Percentiles rank a stretch among this genome's conserved stretches.
Evolutionary conservation across 805 yeast genomes (phyloP).

Genomic region (Wickerhamiella domercqiae): DNA sequence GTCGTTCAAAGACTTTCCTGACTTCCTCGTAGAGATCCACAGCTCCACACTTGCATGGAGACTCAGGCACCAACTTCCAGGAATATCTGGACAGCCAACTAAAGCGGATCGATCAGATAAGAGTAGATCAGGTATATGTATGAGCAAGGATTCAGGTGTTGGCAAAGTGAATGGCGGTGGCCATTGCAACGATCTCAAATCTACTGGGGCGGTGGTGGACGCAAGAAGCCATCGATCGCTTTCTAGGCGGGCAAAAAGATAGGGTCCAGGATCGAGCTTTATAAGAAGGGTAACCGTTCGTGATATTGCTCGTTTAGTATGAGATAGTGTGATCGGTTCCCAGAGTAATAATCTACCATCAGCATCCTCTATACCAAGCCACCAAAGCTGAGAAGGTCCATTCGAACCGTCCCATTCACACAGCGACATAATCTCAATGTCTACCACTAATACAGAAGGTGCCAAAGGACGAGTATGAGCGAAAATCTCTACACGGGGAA

Average conservation of each 20-base stretch:
- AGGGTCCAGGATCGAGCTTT: constrained; percentile 34
- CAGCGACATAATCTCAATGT: constrained; percentile 48
- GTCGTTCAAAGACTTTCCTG: not conserved
- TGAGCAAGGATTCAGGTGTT: constrained; percentile 29
- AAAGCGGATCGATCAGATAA: constrained; percentile 26
- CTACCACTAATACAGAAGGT: constrained; percentile 46
- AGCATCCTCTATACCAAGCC: constrained; percentile 63
- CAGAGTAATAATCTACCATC: constrained; percentile 46
- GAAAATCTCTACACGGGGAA: constrained; percentile 51
- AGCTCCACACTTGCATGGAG: not conserved
- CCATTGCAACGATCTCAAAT: constrained; percentile 33
- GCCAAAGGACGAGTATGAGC: constrained; percentile 68
- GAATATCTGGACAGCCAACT: constrained; percentile 31
- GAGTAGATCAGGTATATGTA: constrained; percentile 3
- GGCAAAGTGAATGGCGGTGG: constrained; percentile 55
- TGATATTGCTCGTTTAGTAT: not conserved
- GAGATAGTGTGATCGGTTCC: constrained; percentile 30
- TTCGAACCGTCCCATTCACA: constrained; percentile 72
- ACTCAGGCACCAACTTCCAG: not conserved
- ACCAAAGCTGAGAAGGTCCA: constrained; percentile 48
- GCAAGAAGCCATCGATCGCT: constrained; percentile 83
- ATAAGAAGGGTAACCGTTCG: constrained; percentile 32
- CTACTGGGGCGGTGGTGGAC: constrained; percentile 44
- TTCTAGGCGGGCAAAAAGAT: constrained; percentile 51
- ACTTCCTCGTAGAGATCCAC: constrained; percentile 1